A percentile compares a stretch with the other conserved stretches of the same genome.
Evolutionary conservation across 2,329 filamentous ascomycete species (phyloP).

Genomic region (Pyrenophora teres): DNA sequence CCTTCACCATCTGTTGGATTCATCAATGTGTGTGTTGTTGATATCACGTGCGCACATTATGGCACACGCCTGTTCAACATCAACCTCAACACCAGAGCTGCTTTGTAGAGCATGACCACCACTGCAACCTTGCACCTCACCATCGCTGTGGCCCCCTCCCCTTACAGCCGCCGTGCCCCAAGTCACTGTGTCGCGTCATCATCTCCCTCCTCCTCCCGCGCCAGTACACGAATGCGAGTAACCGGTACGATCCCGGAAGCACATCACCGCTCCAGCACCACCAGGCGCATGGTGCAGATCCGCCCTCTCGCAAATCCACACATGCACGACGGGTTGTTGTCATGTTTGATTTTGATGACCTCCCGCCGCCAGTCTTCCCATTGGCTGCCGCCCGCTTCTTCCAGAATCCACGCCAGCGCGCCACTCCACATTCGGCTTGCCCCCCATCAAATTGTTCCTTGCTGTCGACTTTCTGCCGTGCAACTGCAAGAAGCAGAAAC

Average conservation of each 20-base stretch:
- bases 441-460: conserved; percentile 25
- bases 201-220: conserved; percentile 8
- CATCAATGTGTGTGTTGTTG: no score
- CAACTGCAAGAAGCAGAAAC: conserved; percentile 28
- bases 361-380: conserved; percentile 14
- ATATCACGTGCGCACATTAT: no score
- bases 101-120: no score
- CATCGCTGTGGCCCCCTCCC: no score
- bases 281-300: conserved; percentile 27
- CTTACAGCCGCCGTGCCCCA: no score
- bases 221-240: conserved; percentile 28
- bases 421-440: conserved; percentile 25
- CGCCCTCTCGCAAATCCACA: conserved; percentile 17
- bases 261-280: conserved; percentile 28
- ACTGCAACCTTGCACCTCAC: no score
- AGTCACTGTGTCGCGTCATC: background rate
- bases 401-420: conserved; percentile 16
- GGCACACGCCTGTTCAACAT: no score
- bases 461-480: conserved; percentile 26
- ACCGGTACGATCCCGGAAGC: conserved; percentile 35
- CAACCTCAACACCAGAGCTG: no score
- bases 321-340: conserved; percentile 4
- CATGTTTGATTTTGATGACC: conserved; percentile 19
- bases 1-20: no score
- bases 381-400: conserved; percentile 26